Conservation (phyloP, 176 grass and related monocot genomes). For the Coix lacrymajobi region DNA sequence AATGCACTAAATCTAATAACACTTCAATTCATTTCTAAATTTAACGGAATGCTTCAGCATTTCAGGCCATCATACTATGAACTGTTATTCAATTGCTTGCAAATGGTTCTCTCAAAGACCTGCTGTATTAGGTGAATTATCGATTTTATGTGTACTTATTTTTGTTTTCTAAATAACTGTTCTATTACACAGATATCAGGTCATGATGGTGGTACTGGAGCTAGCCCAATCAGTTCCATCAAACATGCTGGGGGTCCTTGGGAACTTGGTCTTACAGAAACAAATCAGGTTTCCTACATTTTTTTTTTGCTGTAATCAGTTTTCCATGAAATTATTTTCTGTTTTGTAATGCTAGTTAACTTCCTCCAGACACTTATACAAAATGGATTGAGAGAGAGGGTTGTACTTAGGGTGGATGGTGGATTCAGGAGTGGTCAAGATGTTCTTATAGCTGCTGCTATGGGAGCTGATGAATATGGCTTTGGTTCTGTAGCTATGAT, state of each 20-base stretch:
- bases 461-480: conserved; percentile 99
- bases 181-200: conserved; percentile 89
- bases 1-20: background rate
- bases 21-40: background rate
- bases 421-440: conserved; percentile 97
- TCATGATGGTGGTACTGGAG: conserved; percentile 98
- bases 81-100: background rate
- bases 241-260: conserved; percentile 99
- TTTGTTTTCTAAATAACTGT: conserved; percentile 13
- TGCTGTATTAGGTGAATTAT: background rate
- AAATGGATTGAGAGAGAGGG: conserved; percentile 96
- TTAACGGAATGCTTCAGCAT: conserved; percentile 1
- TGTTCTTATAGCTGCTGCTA: conserved; percentile 88
- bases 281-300: conserved; percentile 73
- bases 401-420: conserved; percentile 94
- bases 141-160: conserved; percentile 13
- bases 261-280: conserved; percentile 99
- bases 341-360: conserved; percentile 30
- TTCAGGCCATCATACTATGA: conserved; percentile 20
- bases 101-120: background rate
- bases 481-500: conserved; percentile 99
- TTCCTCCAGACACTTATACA: conserved; percentile 71
- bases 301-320: conserved; percentile 14
- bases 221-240: conserved; percentile 98
- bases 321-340: conserved; percentile 21